Evolutionary conservation across 306 rosid species (phyloP).

Genomic region (Cicer pinnatifidum): DNA sequence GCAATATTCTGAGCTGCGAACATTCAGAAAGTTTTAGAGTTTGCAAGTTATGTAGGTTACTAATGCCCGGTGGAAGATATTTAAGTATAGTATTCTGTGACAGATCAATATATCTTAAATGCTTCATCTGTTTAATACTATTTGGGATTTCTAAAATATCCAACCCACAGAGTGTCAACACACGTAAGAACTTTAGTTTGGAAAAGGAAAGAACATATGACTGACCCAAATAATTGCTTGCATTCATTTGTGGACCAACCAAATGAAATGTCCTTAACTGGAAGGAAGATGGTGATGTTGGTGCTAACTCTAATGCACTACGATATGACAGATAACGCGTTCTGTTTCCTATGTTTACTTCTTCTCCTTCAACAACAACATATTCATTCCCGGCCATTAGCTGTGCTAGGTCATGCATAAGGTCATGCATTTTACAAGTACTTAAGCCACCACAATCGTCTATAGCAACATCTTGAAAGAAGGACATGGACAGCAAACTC

Average conservation of each 20-base stretch:
- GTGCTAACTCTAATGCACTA: neutral
- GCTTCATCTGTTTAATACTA: constrained; percentile 30
- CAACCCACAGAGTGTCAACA: constrained; percentile 11
- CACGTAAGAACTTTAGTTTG: constrained; percentile 30
- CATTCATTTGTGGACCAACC: neutral
- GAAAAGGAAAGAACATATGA: neutral
- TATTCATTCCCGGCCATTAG: constrained; percentile 22
- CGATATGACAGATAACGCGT: constrained; percentile 36
- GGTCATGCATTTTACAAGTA: constrained; percentile 48
- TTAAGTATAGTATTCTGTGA: neutral
- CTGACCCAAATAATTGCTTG: neutral
- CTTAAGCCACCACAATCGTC: neutral
- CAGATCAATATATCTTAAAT: constrained; percentile 48
- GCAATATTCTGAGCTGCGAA: constrained; percentile 12
- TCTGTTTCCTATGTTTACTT: neutral
- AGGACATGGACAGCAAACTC: constrained; percentile 42
- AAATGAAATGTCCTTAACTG: constrained; percentile 41
- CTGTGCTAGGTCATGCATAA: constrained; percentile 51
- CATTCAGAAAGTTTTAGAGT: constrained; percentile 40
- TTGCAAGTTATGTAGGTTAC: constrained; percentile 38
- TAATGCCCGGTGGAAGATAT: constrained; percentile 32
- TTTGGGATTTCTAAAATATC: neutral
- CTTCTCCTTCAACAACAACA: neutral
- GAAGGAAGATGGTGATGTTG: neutral
- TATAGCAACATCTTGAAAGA: constrained; percentile 34